These are phyloP conservation scores for Calonectria henricotiae DNA, from an alignment of 2,329 filamentous ascomycete genomes.

Conservation along the genomic window DNA sequence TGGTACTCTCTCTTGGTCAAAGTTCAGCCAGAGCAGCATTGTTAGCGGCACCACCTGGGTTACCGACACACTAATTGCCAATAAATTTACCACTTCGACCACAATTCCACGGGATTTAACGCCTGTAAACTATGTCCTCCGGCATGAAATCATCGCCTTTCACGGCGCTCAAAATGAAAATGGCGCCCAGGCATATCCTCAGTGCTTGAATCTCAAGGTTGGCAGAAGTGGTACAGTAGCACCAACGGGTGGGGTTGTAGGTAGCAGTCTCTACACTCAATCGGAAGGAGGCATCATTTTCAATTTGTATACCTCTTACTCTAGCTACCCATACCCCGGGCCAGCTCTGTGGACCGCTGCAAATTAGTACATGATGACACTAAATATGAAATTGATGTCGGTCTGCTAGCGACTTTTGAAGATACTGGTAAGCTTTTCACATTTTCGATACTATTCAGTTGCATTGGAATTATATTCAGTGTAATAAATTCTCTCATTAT, in stretches of 20 bases:
- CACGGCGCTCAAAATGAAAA: constrained; percentile 61
- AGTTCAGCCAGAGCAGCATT: constrained; percentile 73
- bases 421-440: too few species aligned
- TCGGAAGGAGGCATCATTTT: constrained; percentile 52
- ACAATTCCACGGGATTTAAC: constrained; percentile 56
- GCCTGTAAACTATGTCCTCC: constrained; percentile 63
- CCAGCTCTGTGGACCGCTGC: constrained; percentile 45
- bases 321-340: constrained; percentile 46
- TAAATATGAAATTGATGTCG: too few species aligned
- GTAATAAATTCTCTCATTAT: too few species aligned
- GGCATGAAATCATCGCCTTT: constrained; percentile 68
- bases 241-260: constrained; percentile 51
- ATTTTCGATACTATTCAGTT: too few species aligned
- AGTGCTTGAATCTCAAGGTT: constrained; percentile 66
- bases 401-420: too few species aligned
- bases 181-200: constrained; percentile 67
- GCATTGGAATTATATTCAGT: too few species aligned
- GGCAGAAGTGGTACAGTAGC: constrained; percentile 58
- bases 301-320: constrained; percentile 49
- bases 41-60: constrained; percentile 58
- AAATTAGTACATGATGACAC: constrained; percentile 23
- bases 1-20: constrained; percentile 72
- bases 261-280: constrained; percentile 49
- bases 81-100: constrained; percentile 54
- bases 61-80: constrained; percentile 61